Conservation (phyloP, 306 rosid species). For the Vachellia pachyceras region DNA sequence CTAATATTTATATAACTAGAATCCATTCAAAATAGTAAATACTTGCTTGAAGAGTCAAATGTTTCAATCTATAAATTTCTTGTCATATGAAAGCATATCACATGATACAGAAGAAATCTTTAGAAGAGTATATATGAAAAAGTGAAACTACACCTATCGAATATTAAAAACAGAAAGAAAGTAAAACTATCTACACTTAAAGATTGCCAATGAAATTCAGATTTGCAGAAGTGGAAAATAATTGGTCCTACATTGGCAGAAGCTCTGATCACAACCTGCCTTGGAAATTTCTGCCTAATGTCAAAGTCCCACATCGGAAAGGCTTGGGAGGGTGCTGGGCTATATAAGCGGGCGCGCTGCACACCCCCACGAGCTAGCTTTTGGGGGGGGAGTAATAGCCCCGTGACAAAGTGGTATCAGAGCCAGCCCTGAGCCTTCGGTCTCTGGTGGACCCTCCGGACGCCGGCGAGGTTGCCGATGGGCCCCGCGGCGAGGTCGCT, state of each 20-base stretch:
- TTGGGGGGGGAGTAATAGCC: too few relatives aligned
- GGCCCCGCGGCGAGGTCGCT: too few relatives aligned
- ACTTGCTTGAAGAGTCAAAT: background rate
- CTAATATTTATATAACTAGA: too few relatives aligned
- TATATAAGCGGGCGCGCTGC: too few relatives aligned
- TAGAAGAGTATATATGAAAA: background rate
- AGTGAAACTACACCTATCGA: background rate
- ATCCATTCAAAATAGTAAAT: background rate
- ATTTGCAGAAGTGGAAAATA: slow-evolving; percentile 15
- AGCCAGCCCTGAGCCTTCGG: too few relatives aligned
- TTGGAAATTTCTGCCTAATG: background rate
- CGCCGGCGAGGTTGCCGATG: too few relatives aligned
- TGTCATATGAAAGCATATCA: background rate
- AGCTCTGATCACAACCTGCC: background rate
- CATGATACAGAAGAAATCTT: background rate
- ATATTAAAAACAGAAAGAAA: background rate
- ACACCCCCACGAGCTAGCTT: too few relatives aligned
- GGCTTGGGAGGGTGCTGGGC: too few relatives aligned
- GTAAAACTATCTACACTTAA: background rate
- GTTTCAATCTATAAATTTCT: background rate
- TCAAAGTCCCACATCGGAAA: too few relatives aligned
- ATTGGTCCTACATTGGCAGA: background rate
- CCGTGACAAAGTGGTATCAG: too few relatives aligned
- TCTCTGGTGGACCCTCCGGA: too few relatives aligned
- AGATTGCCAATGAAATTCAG: slow-evolving; percentile 8